Conservation (phyloP, 495 filamentous ascomycete species). For the Aspergillus nidulans region DNA sequence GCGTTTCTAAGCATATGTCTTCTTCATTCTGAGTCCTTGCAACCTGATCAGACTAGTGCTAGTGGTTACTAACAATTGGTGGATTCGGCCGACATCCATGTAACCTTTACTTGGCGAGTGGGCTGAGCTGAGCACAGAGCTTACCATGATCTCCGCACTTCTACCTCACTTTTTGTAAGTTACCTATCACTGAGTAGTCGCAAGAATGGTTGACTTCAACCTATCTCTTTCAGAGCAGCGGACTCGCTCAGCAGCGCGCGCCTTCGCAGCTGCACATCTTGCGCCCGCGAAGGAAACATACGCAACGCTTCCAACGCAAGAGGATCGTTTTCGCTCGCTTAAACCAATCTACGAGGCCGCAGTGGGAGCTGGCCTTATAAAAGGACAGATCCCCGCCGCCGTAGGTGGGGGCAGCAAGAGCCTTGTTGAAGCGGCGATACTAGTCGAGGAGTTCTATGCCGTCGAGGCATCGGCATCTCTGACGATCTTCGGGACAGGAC, state of each 20-base stretch:
- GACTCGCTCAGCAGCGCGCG: not conserved
- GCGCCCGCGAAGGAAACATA: not conserved
- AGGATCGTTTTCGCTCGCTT: constrained; percentile 7
- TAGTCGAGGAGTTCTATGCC: constrained; percentile 14
- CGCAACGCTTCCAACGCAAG: not conserved
- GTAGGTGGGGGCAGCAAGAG: constrained; percentile 1
- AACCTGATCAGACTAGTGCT: not conserved
- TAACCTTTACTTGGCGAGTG: not conserved
- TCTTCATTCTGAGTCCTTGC: too few species aligned
- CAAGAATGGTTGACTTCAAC: constrained; percentile 11
- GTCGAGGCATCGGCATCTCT: constrained; percentile 11
- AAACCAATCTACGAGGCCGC: constrained; percentile 7
- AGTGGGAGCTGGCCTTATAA: constrained; percentile 4
- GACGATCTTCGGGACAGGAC: constrained; percentile 12
- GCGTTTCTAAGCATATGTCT: too few species aligned
- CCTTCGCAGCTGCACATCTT: constrained; percentile 4
- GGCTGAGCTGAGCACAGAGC: not conserved
- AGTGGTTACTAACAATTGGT: not conserved
- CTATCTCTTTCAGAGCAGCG: constrained; percentile 1
- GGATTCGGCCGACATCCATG: not conserved
- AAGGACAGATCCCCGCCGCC: constrained; percentile 5
- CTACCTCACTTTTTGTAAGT: not conserved
- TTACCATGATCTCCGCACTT: not conserved
- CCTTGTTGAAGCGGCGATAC: constrained; percentile 8
- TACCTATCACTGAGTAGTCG: too few species aligned